phyloP scores from a whole-genome alignment of 306 rosid species.

The Clitoria ternatea region DNA sequence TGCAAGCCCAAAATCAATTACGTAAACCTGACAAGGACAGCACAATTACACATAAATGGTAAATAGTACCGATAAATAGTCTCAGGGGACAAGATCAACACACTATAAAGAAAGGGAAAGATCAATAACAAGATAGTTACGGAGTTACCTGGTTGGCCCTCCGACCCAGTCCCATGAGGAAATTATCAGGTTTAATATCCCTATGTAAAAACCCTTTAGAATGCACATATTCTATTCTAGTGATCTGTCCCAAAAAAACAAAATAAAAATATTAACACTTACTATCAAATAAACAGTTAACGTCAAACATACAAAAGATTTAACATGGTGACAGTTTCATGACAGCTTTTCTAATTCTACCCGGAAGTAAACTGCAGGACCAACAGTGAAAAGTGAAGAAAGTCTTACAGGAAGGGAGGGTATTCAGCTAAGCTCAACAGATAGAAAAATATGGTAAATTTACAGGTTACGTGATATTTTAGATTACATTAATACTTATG shows the following conservation, averaged over 20 bases:
- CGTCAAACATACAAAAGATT: neutral
- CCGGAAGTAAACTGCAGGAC: neutral
- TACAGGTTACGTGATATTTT: neutral
- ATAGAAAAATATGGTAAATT: neutral
- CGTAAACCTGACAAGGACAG: conserved; percentile 61
- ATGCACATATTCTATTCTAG: conserved; percentile 85
- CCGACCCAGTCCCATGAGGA: conserved; percentile 98
- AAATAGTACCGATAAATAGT: neutral
- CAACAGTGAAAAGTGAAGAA: neutral
- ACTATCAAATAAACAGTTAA: neutral
- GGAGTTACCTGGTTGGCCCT: conserved; percentile 89
- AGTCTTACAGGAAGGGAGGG: neutral
- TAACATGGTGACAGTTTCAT: neutral
- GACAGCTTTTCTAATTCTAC: neutral
- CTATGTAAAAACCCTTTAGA: conserved; percentile 93
- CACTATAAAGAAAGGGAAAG: neutral
- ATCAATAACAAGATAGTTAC: conserved; percentile 11
- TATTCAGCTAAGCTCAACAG: neutral
- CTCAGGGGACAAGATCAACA: neutral
- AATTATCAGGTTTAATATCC: conserved; percentile 95
- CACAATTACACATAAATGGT: neutral
- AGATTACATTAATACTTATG: neutral
- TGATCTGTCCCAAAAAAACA: conserved; percentile 41
- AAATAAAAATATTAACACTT: neutral
- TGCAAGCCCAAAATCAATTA: conserved; percentile 95